Conservation (phyloP, 2,329 filamentous ascomycete species). For the Phialophora verrucosa region DNA sequence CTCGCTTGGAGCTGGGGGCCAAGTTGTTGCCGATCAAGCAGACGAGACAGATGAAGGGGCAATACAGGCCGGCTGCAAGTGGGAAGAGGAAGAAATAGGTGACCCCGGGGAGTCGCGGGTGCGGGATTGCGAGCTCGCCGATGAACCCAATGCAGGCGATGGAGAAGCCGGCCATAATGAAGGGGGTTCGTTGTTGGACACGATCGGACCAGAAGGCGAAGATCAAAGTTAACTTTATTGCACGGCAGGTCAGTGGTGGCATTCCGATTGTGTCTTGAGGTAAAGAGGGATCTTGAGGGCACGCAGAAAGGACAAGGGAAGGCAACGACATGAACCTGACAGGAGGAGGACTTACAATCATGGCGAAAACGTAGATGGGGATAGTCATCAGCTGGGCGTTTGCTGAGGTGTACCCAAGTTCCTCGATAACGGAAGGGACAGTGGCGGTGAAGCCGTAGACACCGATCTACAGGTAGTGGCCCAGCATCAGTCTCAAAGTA, state of each 20-base stretch:
- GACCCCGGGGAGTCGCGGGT: conserved; percentile 52
- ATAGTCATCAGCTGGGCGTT: conserved; percentile 50
- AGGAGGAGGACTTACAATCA: conserved; percentile 52
- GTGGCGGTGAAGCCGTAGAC: conserved; percentile 36
- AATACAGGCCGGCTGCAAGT: conserved; percentile 70
- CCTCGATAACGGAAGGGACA: conserved; percentile 49
- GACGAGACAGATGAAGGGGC: conserved; percentile 60
- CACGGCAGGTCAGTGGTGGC: neutral
- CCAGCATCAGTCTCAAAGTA: neutral
- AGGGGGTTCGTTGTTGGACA: conserved; percentile 63
- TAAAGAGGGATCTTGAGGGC: neutral
- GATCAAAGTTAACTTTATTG: conserved; percentile 53
- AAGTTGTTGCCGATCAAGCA: conserved; percentile 76
- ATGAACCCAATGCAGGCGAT: conserved; percentile 67
- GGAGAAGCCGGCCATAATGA: conserved; percentile 64
- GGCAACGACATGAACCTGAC: neutral
- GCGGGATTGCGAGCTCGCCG: conserved; percentile 61
- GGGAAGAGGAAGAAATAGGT: conserved; percentile 42
- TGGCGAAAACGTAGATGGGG: conserved; percentile 69
- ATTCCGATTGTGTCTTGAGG: neutral
- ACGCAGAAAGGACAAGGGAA: neutral
- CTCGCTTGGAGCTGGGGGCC: conserved; percentile 71
- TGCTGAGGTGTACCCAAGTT: conserved; percentile 48
- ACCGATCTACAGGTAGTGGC: conserved; percentile 27
- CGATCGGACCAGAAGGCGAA: conserved; percentile 60